These are phyloP conservation scores for Albifimbria verrucaria DNA, from an alignment of 2,329 filamentous ascomycete genomes.

Conservation along the genomic window DNA sequence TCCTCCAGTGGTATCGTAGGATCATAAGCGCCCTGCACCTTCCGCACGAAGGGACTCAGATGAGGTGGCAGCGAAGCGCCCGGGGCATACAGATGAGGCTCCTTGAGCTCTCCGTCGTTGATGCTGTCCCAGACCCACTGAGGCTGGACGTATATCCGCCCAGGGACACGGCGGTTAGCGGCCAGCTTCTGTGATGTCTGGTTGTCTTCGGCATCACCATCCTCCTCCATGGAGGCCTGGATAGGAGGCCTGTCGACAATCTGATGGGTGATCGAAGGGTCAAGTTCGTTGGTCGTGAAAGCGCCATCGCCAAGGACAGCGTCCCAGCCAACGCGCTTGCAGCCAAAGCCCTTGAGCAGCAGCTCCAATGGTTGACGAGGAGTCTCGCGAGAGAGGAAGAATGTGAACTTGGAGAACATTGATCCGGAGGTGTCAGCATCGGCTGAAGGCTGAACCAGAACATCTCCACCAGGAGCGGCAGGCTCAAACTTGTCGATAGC, in stretches of 20 bases:
- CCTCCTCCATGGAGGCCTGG: slow-evolving; percentile 51
- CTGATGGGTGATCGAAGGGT: slow-evolving; percentile 91
- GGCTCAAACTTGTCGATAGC: slow-evolving; percentile 91
- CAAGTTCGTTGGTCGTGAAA: slow-evolving; percentile 84
- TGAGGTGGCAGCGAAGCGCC: slow-evolving; percentile 89
- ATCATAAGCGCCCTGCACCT: slow-evolving; percentile 83
- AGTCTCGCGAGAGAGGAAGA: slow-evolving; percentile 92
- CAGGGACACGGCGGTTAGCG: slow-evolving; percentile 75
- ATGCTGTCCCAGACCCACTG: slow-evolving; percentile 99
- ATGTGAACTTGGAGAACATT: slow-evolving; percentile 85
- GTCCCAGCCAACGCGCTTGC: slow-evolving; percentile 95
- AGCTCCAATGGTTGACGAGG: slow-evolving; percentile 90
- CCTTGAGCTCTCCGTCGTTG: slow-evolving; percentile 86
- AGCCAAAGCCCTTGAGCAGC: slow-evolving; percentile 88
- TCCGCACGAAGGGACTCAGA: slow-evolving; percentile 92
- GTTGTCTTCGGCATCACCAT: slow-evolving; percentile 53
- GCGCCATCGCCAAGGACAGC: slow-evolving; percentile 84
- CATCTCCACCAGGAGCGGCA: slow-evolving; percentile 77
- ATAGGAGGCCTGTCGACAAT: slow-evolving; percentile 87
- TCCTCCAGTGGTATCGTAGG: slow-evolving; percentile 81
- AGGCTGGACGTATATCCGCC: slow-evolving; percentile 88
- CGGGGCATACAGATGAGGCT: slow-evolving; percentile 83
- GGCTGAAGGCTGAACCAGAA: slow-evolving; percentile 73
- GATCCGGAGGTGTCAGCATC: slow-evolving; percentile 63
- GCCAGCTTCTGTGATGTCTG: slow-evolving; percentile 58